A percentile compares a stretch with the other conserved stretches of the same genome.
Evolutionary conservation across 441 rosid genomes (phyloP).

Genomic region (Aleurites moluccanus): DNA sequence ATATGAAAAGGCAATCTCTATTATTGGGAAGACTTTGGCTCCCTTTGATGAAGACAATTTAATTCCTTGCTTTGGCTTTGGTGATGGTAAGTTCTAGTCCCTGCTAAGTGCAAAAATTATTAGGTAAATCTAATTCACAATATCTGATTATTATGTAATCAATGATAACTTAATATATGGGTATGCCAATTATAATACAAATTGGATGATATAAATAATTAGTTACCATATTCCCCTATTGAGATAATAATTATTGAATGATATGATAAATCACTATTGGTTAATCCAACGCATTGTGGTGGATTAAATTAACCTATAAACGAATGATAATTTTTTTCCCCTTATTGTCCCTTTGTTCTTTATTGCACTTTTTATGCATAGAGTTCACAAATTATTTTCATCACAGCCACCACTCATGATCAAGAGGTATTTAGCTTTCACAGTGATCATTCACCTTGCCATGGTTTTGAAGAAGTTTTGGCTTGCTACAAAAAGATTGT

Average conservation of each 20-base stretch:
- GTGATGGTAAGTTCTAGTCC: slow-evolving; percentile 62
- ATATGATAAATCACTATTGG: too few species aligned
- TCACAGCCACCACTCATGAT: slow-evolving; percentile 73
- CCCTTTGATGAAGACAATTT: slow-evolving; percentile 88
- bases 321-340: too few species aligned
- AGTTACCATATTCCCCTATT: too few species aligned
- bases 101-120: too few species aligned
- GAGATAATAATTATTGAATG: too few species aligned
- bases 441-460: slow-evolving; percentile 65
- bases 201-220: too few species aligned
- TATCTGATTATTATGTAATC: too few species aligned
- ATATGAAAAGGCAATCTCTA: slow-evolving; percentile 73
- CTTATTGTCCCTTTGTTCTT: background rate
- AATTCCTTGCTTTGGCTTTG: slow-evolving; percentile 88
- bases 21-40: slow-evolving; percentile 79
- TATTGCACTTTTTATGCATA: background rate
- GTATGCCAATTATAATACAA: too few species aligned
- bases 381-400: background rate
- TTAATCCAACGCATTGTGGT: too few species aligned
- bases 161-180: too few species aligned
- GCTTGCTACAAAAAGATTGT: slow-evolving; percentile 62
- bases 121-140: too few species aligned
- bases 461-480: slow-evolving; percentile 86
- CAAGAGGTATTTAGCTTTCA: slow-evolving; percentile 75
- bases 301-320: too few species aligned